These are phyloP conservation scores for Hymenoscyphus albidus DNA, from an alignment of 2,329 filamentous ascomycete species.

Conservation along the genomic window DNA sequence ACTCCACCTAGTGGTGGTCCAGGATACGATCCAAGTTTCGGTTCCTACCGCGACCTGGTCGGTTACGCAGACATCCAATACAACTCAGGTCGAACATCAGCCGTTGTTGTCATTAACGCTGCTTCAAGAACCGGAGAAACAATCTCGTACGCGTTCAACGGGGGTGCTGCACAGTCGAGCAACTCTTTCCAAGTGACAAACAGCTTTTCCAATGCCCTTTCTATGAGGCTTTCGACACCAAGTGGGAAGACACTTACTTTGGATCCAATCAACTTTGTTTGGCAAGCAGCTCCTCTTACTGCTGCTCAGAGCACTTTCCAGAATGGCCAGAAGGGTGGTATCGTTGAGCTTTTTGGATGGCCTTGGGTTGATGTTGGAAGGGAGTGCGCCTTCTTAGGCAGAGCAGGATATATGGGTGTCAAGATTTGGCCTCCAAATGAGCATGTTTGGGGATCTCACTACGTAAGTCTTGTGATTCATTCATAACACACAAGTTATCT, in stretches of 20 bases:
- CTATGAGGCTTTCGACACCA: conserved; percentile 27
- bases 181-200: conserved; percentile 28
- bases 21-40: conserved; percentile 28
- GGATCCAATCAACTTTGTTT: conserved; percentile 32
- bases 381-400: conserved; percentile 32
- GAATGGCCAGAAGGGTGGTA: conserved; percentile 32
- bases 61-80: conserved; percentile 35
- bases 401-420: conserved; percentile 34
- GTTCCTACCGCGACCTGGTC: conserved; percentile 29
- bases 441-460: conserved; percentile 32
- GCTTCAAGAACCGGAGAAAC: conserved; percentile 28
- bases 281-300: conserved; percentile 28
- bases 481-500: not conserved
- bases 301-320: conserved; percentile 29
- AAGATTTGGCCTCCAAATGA: conserved; percentile 34
- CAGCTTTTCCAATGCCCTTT: conserved; percentile 19
- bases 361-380: conserved; percentile 33
- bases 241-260: conserved; percentile 28
- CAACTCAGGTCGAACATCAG: conserved; percentile 27
- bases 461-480: conserved; percentile 12
- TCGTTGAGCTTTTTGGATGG: conserved; percentile 35
- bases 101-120: conserved; percentile 31
- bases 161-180: conserved; percentile 15
- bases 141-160: conserved; percentile 25
- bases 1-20: conserved; percentile 27